phyloP scores from a whole-genome alignment of 768 basidiomycete genomes.

The Podaxis sp. region DNA sequence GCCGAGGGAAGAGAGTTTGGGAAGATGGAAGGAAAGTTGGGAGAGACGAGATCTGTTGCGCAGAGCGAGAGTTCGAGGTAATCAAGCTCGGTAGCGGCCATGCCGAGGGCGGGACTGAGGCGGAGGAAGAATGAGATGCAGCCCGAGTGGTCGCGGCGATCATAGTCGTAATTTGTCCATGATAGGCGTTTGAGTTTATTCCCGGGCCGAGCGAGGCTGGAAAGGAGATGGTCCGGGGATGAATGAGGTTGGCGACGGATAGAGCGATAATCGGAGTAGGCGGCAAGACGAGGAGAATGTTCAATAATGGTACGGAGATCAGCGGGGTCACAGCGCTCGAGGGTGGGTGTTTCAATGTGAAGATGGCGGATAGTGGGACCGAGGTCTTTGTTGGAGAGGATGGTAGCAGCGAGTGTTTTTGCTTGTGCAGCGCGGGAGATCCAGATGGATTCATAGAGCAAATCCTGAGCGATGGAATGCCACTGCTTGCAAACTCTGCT shows the following conservation, averaged over 20 bases:
- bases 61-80: conserved; percentile 68
- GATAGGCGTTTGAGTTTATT: conserved; percentile 55
- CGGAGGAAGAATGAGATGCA: conserved; percentile 55
- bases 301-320: conserved; percentile 71
- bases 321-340: conserved; percentile 63
- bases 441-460: conserved; percentile 71
- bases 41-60: conserved; percentile 40
- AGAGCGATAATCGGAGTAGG: conserved; percentile 64
- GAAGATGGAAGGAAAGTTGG: conserved; percentile 11
- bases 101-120: conserved; percentile 51
- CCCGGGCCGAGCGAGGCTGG: conserved; percentile 52
- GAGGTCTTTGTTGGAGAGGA: conserved; percentile 6
- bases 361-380: conserved; percentile 58
- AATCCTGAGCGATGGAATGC: conserved; percentile 50
- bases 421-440: conserved; percentile 44
- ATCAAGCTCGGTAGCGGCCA: conserved; percentile 53
- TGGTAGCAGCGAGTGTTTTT: conserved; percentile 19
- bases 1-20: conserved; percentile 17
- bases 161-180: conserved; percentile 68
- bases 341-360: conserved; percentile 66
- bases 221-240: conserved; percentile 45
- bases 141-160: conserved; percentile 22
- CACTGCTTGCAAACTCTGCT: conserved; percentile 56
- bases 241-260: conserved; percentile 42
- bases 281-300: conserved; percentile 54